Conservation (phyloP, 352 stramenopile genomes). For the Globisporangium polare region DNA sequence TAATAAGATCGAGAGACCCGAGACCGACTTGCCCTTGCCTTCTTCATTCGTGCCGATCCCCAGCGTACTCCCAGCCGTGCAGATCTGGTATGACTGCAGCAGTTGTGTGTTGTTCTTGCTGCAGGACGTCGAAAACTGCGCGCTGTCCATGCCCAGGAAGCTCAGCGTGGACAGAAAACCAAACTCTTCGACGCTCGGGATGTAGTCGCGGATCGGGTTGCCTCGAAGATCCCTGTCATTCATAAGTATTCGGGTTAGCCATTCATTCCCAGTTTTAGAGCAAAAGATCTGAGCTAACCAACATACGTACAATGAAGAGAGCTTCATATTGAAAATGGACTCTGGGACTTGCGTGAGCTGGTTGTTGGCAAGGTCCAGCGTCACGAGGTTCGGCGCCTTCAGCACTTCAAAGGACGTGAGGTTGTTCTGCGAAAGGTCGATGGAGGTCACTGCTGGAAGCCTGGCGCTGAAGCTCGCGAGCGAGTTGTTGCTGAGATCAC, state of each 20-base stretch:
- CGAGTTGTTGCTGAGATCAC: not conserved
- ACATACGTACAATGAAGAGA: conserved; percentile 3
- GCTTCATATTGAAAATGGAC: conserved; percentile 10
- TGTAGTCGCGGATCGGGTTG: conserved; percentile 12
- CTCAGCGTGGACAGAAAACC: conserved; percentile 5
- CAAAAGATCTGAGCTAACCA: not conserved
- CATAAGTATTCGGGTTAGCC: no score
- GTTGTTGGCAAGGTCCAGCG: not conserved
- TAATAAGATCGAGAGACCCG: not conserved
- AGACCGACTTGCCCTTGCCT: not conserved
- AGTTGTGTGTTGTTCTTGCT: not conserved
- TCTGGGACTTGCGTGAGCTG: not conserved
- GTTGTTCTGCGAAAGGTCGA: not conserved
- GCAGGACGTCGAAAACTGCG: conserved; percentile 5
- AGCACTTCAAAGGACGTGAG: conserved; percentile 3
- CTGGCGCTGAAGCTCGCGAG: not conserved
- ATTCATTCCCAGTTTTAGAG: not conserved
- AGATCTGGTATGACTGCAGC: conserved; percentile 1
- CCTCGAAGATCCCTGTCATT: not conserved
- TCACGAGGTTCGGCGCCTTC: conserved; percentile 1
- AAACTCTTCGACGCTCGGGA: conserved; percentile 9
- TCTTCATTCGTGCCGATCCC: not conserved
- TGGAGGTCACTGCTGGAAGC: not conserved
- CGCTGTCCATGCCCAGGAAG: conserved; percentile 3
- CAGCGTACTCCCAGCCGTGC: not conserved